phyloP scores from a whole-genome alignment of 768 basidiomycete species.

The Boletellus ananiceps region DNA sequence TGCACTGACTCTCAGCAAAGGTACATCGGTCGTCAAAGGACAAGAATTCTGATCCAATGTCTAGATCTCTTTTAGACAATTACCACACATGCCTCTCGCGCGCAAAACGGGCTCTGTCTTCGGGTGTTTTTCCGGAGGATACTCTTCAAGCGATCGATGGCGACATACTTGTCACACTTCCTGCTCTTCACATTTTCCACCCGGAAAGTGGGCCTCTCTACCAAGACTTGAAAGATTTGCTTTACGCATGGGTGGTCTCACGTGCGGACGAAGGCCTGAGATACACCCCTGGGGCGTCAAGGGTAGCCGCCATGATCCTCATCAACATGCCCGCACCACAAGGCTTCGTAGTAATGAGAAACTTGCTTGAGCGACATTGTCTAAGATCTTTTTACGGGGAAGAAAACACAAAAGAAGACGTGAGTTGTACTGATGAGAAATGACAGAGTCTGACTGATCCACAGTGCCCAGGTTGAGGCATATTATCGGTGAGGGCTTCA shows the following conservation, averaged over 20 bases:
- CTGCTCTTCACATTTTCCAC: constrained; percentile 76
- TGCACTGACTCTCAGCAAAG: constrained; percentile 75
- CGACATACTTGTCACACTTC: constrained; percentile 71
- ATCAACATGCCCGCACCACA: constrained; percentile 73
- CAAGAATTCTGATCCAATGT: constrained; percentile 3
- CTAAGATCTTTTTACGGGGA: constrained; percentile 83
- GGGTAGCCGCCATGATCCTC: constrained; percentile 81
- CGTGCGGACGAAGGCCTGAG: constrained; percentile 79
- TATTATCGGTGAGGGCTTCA: constrained; percentile 67
- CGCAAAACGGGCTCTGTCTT: constrained; percentile 64
- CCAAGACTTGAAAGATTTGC: constrained; percentile 74
- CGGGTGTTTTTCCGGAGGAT: constrained; percentile 61
- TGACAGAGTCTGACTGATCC: constrained; percentile 27
- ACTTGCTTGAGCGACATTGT: constrained; percentile 81
- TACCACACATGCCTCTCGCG: constrained; percentile 68
- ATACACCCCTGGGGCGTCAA: constrained; percentile 64
- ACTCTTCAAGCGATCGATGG: constrained; percentile 63
- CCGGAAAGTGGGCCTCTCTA: constrained; percentile 75
- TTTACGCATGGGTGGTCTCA: constrained; percentile 85
- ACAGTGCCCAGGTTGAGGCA: constrained; percentile 65
- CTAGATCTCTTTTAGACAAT: constrained; percentile 40
- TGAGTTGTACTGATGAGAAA: constrained; percentile 38
- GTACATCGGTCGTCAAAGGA: constrained; percentile 32
- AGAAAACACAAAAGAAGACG: constrained; percentile 66
- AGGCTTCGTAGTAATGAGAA: constrained; percentile 80